A percentile compares a stretch with the other conserved stretches of the same genome.
Evolutionary conservation across 2,329 filamentous ascomycete species (phyloP).

Genomic region (Alternaria brassicae): DNA sequence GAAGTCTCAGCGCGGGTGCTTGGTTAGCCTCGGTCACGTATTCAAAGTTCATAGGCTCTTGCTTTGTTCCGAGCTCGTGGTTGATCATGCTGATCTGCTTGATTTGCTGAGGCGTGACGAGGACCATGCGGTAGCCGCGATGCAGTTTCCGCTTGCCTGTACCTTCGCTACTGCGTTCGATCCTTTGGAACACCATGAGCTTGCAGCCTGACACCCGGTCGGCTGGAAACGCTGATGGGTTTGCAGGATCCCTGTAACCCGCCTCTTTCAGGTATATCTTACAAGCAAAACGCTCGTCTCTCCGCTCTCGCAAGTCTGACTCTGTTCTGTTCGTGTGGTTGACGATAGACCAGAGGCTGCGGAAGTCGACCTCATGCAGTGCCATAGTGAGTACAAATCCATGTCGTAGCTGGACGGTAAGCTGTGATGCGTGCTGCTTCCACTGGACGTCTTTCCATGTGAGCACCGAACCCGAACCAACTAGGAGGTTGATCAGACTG

Average conservation of each 20-base stretch:
- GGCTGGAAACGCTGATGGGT: constrained; percentile 75
- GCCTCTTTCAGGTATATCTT: constrained; percentile 74
- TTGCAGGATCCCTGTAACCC: constrained; percentile 79
- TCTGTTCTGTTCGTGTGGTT: constrained; percentile 83
- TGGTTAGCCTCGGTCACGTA: constrained; percentile 66
- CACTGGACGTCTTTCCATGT: constrained; percentile 85
- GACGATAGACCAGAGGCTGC: constrained; percentile 80
- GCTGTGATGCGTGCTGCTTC: constrained; percentile 70
- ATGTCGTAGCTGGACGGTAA: constrained; percentile 75
- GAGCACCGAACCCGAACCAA: constrained; percentile 71
- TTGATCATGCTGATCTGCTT: constrained; percentile 80
- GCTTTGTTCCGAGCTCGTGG: constrained; percentile 68
- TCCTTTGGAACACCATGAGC: constrained; percentile 76
- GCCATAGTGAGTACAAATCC: constrained; percentile 76
- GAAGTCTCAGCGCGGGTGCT: constrained; percentile 73
- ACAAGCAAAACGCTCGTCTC: constrained; percentile 74
- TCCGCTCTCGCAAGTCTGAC: constrained; percentile 70
- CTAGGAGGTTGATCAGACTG: constrained; percentile 74
- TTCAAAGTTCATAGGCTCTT: constrained; percentile 76
- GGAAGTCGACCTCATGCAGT: constrained; percentile 78
- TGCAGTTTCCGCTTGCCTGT: constrained; percentile 76
- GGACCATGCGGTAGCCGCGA: constrained; percentile 77
- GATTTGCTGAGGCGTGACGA: constrained; percentile 78
- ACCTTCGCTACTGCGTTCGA: constrained; percentile 72
- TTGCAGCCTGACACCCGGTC: constrained; percentile 76